Conservation (phyloP, 129 eudicot species). For the Flaveria trinervia region DNA sequence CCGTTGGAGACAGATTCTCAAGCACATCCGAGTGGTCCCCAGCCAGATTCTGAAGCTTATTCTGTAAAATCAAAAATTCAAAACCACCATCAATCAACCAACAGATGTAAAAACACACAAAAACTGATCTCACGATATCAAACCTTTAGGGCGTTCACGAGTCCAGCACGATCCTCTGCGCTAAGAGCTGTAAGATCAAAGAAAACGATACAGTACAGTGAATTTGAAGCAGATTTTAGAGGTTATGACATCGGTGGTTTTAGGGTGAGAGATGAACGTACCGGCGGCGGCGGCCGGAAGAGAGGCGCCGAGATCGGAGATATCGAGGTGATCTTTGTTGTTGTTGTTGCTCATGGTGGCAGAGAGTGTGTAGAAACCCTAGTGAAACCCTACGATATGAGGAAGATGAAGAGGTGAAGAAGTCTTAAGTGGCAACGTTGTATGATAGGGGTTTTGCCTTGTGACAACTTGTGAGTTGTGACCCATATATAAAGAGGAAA, state of each 20-base stretch:
- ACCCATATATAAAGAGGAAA: neutral
- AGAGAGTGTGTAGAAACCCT: conserved; percentile 27
- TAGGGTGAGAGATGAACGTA: conserved; percentile 18
- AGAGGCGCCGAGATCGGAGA: conserved; percentile 64
- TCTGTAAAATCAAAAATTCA: conserved; percentile 37
- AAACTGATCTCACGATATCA: neutral
- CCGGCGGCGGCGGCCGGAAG: conserved; percentile 90
- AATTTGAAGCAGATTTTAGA: neutral
- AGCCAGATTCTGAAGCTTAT: conserved; percentile 72
- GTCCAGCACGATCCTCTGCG: conserved; percentile 81
- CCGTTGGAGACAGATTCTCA: conserved; percentile 60
- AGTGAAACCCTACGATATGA: conserved; percentile 19
- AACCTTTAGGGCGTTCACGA: conserved; percentile 87
- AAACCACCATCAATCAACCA: neutral
- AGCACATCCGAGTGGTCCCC: conserved; percentile 66
- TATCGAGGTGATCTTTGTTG: conserved; percentile 51
- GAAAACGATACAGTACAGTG: neutral
- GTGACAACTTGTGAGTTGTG: neutral
- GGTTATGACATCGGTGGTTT: neutral
- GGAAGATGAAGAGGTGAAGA: conserved; percentile 8
- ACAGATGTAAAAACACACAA: neutral
- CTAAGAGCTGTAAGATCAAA: conserved; percentile 54
- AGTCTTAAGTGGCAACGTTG: neutral
- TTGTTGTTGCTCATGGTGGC: conserved; percentile 48
- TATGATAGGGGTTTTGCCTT: neutral